Evolutionary conservation across 176 grass and related monocot genomes (phyloP), one percentile per base, ranked within the genome.

Genomic region (Alloteropsis semialata): DNA sequence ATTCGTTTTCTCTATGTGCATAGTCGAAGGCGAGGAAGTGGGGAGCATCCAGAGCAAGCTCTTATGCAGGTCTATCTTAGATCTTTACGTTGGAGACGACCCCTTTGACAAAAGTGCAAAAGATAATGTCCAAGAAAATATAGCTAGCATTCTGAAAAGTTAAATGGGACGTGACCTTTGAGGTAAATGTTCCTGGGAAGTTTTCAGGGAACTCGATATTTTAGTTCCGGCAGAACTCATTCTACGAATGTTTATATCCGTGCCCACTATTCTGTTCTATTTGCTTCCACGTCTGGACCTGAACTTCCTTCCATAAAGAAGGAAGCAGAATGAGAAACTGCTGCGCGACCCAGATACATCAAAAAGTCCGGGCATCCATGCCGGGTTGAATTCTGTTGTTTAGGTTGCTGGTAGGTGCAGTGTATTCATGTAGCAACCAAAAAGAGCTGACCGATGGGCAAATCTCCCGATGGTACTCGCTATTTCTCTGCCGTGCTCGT

Each of bases 21-120:
- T 57, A 98, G 96, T 98, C 82, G 76, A 81, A 82, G 90, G 90
- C 36, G 68, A 91, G 29, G 87, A 95, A 56, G 53, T 95, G 58
- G 92, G 92, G 34, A 62, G 84, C 75, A 91, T 98, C 77, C 89
- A 95, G 76, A 98, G 87, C 87, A 93, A 91, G 71, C 92, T 95
- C 65, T 72, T 95, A 66, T 98, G 96, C 69, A 59, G 82, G 63
- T 95, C 96, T 18, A 83, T 95, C 54, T 91, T 98, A 55, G 96
- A 98, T 91, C 96, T 98, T 63, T 95, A 98, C 77, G 81, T 95
- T 5, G 96, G 96, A 16, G 96, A 98, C 2, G 90, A 98, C 50
- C 89, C 96, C 56, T 93, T 98, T 11, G 96, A 98, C 74, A 90
- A 77, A 53, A 81, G 32, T 69, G 96, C 91, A 10, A 98, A 95